Base-by-base conservation (phyloP, 2,329 filamentous ascomycete genomes). In the Colletotrichum tropicale region DNA sequence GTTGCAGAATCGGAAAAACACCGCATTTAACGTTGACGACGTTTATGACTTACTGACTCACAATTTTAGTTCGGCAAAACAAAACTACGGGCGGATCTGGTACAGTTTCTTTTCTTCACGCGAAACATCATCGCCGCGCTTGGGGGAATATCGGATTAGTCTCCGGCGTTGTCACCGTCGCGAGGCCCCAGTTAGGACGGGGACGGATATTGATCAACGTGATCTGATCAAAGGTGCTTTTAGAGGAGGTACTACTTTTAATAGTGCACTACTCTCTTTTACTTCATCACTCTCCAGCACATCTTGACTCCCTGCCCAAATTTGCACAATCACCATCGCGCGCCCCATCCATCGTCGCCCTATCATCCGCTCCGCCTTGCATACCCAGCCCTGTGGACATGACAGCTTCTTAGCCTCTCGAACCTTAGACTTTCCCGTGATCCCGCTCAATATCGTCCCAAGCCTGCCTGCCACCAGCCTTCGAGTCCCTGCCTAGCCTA, bases 1-100 rank as follows among this genome's bases (percentile, higher is more conserved):
- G 34, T 62, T 30, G 78, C 77, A 87, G 86, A 87, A 84, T 87
- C 86, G 76, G 86, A 87, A 80, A 87, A 87, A 81, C 86, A 87
- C 79, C 85, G 86, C 67, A 82, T 86, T 77, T 87, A 83, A 80
- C 68, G 74, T 55, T 78, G 68, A 78, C 69, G 72, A 78, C 72
- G 76, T 64, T 72, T 43, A 78, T 70, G 75, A 77, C 55, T 71
- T 67, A 77, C 76, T 77, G 76, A 77, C 74, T 68, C 66, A 76
- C 76, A 74, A 71, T 71, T 66, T 76, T 77, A 77, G 74, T 76
- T 73, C 74, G 74, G 70, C 74, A 76, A 74, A 76, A 70, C 70
- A 76, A 76, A 76, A 76, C 58, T 65, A 68, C 70, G 65, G 74
- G 74, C 70, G 70, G 74, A 76, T 64, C n/a, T 66, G 74, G 70